These are phyloP conservation scores for Tetradesmus lagerheimii DNA, from an alignment of 139 green algal genomes.

Conservation along the genomic window DNA sequence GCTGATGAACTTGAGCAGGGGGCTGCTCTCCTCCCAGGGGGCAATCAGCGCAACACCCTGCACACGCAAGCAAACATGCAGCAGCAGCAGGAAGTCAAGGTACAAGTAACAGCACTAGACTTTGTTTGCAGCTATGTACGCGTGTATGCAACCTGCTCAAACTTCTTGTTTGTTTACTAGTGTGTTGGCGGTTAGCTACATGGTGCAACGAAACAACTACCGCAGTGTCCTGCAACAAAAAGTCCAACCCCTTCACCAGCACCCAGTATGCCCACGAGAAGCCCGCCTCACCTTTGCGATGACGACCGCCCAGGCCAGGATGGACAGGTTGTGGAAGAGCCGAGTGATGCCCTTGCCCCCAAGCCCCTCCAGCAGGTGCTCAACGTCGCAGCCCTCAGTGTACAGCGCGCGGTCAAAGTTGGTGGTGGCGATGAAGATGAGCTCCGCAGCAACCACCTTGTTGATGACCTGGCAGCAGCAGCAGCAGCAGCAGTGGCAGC, in stretches of 20 bases:
- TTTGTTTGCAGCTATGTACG: no score
- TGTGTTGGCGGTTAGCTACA: no score
- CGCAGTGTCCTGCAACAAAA: no score
- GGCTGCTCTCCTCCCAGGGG: conserved; percentile 47
- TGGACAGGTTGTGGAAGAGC: conserved; percentile 47
- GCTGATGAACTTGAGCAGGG: conserved; percentile 41
- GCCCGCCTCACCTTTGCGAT: conserved; percentile 37
- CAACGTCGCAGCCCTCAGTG: conserved; percentile 46
- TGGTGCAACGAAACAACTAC: no score
- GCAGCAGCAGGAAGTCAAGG: neutral
- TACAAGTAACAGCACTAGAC: neutral
- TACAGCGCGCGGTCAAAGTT: conserved; percentile 42
- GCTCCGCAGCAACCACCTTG: conserved; percentile 45
- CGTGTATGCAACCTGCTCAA: no score
- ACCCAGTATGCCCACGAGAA: neutral
- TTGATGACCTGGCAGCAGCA: conserved; percentile 33
- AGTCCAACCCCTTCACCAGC: no score
- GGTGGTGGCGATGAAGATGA: conserved; percentile 45
- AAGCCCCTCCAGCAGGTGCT: conserved; percentile 50
- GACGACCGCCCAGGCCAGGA: conserved; percentile 30
- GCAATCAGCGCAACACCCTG: conserved; percentile 43
- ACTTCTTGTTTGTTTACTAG: no score
- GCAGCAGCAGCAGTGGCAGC: neutral
- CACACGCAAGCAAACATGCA: neutral
- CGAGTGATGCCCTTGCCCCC: conserved; percentile 37